Base-by-base conservation (phyloP, 805 yeast genomes). In the Teunomyces atbi region DNA sequence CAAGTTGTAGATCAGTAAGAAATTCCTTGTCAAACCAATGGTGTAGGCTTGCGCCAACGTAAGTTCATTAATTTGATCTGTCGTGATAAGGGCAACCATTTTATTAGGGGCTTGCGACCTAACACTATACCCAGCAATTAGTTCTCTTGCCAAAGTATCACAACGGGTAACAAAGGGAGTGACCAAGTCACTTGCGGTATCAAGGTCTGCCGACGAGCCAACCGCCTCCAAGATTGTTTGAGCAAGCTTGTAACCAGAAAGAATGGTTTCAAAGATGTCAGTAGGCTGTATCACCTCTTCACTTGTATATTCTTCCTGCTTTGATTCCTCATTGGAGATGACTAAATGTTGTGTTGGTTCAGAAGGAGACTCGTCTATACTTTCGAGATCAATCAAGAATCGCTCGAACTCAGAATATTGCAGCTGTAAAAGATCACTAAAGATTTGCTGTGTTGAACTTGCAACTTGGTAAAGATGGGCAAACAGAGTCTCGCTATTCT, bases 231-330 rank as follows among this genome's bases (percentile, higher is more conserved):
- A 51, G 5, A 66, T 38, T 1, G 73, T 60, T 41, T 62, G 68
- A 0, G 55, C 53, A 16, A 69, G 49, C 34, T 57, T 62, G 45
- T 62, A 67, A 1, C 59, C 53, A 2, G 68, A 50, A 6, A 66
- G 18, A 0, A 65, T 57, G 0, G 74, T 62, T 23, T 72, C 76
- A 21, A 63, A 54, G 2, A 69, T 50, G 43, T 71, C 76, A 6
- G 58, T 46, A 0, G 74, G 73, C 45, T 69, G 74, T 11, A 66
- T 51, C 0, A 58, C 56, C 37, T 60, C 56, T 40, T 58, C 64
- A 32, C 58, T 49, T 12, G 53, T 48, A 29, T 44, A 55, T 34
- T 59, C 60, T 41, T 43, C 42, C 35, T 44, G 44, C 29, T 42
- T 41, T 7, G 35, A 32, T 18, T 18, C 42, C 13, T 23, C 42